Evolutionary conservation across 768 basidiomycete genomes (phyloP).

Genomic region (Aureoboletus auriporus): DNA sequence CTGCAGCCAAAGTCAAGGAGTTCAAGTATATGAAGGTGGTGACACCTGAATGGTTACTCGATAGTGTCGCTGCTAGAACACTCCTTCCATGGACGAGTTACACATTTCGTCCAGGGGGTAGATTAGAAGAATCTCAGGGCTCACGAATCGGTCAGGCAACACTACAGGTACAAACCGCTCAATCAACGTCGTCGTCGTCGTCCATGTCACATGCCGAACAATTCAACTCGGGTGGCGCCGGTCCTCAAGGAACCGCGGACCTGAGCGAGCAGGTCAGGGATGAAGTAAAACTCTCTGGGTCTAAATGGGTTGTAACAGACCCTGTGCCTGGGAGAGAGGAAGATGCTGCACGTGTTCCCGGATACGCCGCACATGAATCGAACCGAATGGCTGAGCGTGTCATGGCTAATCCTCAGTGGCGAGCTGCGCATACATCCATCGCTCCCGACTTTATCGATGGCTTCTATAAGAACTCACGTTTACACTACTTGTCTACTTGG

Average conservation of each 20-base stretch:
- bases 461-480: conserved; percentile 79
- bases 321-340: conserved; percentile 36
- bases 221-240: not conserved
- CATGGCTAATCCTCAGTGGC: conserved; percentile 85
- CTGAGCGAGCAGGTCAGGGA: not conserved
- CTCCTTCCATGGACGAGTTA: conserved; percentile 82
- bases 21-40: conserved; percentile 91
- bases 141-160: conserved; percentile 20
- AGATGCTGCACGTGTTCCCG: conserved; percentile 47
- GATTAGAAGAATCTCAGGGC: conserved; percentile 50
- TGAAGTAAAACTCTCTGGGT: not conserved
- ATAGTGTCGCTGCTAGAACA: conserved; percentile 63
- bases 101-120: conserved; percentile 49
- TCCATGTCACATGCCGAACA: not conserved
- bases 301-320: conserved; percentile 34
- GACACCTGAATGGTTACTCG: conserved; percentile 80
- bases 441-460: conserved; percentile 85
- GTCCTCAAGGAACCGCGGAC: not conserved
- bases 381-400: conserved; percentile 73
- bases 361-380: conserved; percentile 64
- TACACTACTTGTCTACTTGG: conserved; percentile 92
- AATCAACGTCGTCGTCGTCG: conserved; percentile 4
- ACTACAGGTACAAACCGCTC: conserved; percentile 8
- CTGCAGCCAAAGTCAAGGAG: conserved; percentile 83
- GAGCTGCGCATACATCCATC: conserved; percentile 80